These are phyloP conservation scores for Aureobasidium sp. DNA, from an alignment of 2,329 filamentous ascomycete species.

Conservation along the genomic window DNA sequence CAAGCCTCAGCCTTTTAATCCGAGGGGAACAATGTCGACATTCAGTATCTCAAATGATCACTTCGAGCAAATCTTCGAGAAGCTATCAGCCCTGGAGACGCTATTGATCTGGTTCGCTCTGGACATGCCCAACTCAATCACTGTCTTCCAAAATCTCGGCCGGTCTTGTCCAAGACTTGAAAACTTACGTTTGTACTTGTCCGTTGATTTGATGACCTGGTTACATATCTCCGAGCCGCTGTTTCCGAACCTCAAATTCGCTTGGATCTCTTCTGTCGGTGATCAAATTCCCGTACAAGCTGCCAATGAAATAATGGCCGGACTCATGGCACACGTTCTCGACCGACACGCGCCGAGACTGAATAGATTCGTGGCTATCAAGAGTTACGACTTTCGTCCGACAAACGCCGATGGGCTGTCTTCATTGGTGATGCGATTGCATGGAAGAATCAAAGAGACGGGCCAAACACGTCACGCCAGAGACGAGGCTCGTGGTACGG, in stretches of 20 bases:
- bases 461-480: not conserved
- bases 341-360: not conserved
- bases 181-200: not conserved
- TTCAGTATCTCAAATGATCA: not conserved
- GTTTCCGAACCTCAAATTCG: not conserved
- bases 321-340: not conserved
- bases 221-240: not conserved
- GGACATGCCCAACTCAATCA: not conserved
- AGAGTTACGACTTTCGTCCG: not conserved
- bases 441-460: not conserved
- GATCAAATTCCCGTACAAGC: not conserved
- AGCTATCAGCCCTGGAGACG: not conserved
- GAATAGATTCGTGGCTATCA: not conserved
- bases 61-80: not conserved
- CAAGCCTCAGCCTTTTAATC: not conserved
- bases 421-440: not conserved
- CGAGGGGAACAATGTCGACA: not conserved
- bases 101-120: not conserved
- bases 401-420: not conserved
- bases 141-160: not conserved
- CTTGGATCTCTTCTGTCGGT: not conserved
- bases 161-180: not conserved
- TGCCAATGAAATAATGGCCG: not conserved
- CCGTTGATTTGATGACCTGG: not conserved
- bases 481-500: not conserved